Evolutionary conservation across 805 yeast genomes (phyloP), one percentile per base, ranked within the genome.

Genomic region (Jamesozyma lodderae): DNA sequence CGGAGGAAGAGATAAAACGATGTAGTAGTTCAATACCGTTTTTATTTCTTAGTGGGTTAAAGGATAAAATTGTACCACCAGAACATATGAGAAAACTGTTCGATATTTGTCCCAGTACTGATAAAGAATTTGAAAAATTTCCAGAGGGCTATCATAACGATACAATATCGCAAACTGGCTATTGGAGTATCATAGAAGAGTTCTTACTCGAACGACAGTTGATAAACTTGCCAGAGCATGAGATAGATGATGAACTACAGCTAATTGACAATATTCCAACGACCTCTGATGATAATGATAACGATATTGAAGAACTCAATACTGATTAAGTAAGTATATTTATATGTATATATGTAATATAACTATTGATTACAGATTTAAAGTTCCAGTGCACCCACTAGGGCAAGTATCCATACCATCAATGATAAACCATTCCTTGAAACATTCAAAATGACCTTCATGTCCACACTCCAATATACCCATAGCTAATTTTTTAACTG

Each of bases 51-150:
- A 72, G 81, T 46, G 96, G 94, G 0, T 60, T 70, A 13, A 66
- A 68, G 29, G 98, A 90, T 63, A 96, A 92, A 60, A 77, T 90
- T 15, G 95, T 90, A 2, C 96, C 97, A 4, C 95, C 96, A 0
- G 46, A 48, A 1, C 96, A 90, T 52, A 82, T 87, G 83, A 68
- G 70, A 34, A 52, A 51, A 31, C 66, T 87, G 20, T 79, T 59
- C 52, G 70, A 68, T 20, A 48, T 77, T 40, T 64, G 80, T 41
- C 68, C 72, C 16, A 62, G 79, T 31, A 52, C 55, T 0, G 56
- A 60, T 14, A 87, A 85, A 58, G 58, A 60, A 25, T 69, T 74
- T 46, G 64, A 70, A 36, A 68, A 62, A 38, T 85, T 73, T 46
- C 71, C 70, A 17, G 65, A 70, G 28, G 79, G 85, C 2, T 68